Base-by-base conservation (phyloP, 2,329 filamentous ascomycete species). In the Ascocoryne sarcoides region DNA sequence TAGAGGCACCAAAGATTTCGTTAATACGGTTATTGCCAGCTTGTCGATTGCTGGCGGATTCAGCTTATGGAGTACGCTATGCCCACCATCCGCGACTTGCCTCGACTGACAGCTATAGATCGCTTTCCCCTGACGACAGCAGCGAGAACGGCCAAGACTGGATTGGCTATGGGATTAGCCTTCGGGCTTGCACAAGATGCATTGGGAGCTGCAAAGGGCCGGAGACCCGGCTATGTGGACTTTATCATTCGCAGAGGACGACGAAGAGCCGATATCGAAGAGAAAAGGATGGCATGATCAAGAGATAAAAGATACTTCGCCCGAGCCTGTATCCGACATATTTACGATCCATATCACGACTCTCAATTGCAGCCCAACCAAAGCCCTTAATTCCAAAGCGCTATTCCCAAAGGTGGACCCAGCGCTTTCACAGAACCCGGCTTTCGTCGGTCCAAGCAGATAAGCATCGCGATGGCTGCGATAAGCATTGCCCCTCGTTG, bases 141-240 rank as follows among this genome's bases (percentile, higher is more conserved):
- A 30, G 82, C 82, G 14, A 75, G 82, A 47, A 92, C 86, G 32
- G 87, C 88, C 37, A 84, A 79, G 58, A 76, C 84, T 52, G 90
- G 88, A 1, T 67, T 95, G 33, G 68, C 83, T 51, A 79, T 88
- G 49, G 89, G 90, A 15, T 58, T 95, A 26, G 75, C 68, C 5
- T 96, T 87, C 63, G 90, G 90, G 17, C 67, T 90, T 28, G 61
- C 82, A 43, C 89, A 96, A 63, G 90, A 96, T 64, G 65, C 71
- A 9, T 61, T 92, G 23, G 77, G 78, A 39, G 68, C 80, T 44
- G 65, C 76, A 38, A 81, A 77, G 59, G 87, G 86, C 40, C 79
- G 84, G 54, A 75, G 70, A 40, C 75, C 89, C 23, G 76, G 77
- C 15, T 94, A 93, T 60, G 66, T 93, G 46, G 79, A 86, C 43